Conservation (phyloP, 441 rosid genomes). For the Adansonia madagascariensis region DNA sequence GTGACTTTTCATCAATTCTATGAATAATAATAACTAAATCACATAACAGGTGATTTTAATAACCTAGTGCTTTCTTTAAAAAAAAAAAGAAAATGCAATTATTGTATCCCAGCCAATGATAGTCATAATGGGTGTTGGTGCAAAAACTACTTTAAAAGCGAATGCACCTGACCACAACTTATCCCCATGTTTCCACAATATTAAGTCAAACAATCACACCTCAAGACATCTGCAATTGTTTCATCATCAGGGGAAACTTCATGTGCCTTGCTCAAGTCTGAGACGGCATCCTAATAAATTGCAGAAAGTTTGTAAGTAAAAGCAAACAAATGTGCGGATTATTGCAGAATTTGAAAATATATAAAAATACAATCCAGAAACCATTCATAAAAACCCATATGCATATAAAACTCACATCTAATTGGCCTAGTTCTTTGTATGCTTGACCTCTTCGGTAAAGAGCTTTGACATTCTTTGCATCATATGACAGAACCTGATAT, state of each 20-base stretch:
- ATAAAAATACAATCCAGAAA: too few species aligned
- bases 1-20: background rate
- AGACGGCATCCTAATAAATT: conserved; percentile 71
- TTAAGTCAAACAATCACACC: conserved; percentile 48
- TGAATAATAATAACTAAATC: conserved; percentile 6
- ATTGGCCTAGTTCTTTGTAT: conserved; percentile 67
- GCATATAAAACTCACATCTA: conserved; percentile 62
- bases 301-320: conserved; percentile 20
- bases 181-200: background rate
- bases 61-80: background rate
- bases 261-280: conserved; percentile 75
- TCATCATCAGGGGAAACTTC: conserved; percentile 88
- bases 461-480: conserved; percentile 83
- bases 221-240: conserved; percentile 73
- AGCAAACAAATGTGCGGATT: background rate
- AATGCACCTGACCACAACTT: conserved; percentile 20
- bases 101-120: too few species aligned
- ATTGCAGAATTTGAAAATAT: background rate
- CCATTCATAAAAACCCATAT: too few species aligned
- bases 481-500: conserved; percentile 73
- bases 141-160: background rate
- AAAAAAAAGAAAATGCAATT: background rate
- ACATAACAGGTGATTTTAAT: background rate
- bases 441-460: conserved; percentile 97
- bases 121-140: background rate